Percentiles rank a stretch among this genome's conserved stretches.
Conservation (phyloP, 768 basidiomycete species). For the Hypsizygus marmoreus region DNA sequence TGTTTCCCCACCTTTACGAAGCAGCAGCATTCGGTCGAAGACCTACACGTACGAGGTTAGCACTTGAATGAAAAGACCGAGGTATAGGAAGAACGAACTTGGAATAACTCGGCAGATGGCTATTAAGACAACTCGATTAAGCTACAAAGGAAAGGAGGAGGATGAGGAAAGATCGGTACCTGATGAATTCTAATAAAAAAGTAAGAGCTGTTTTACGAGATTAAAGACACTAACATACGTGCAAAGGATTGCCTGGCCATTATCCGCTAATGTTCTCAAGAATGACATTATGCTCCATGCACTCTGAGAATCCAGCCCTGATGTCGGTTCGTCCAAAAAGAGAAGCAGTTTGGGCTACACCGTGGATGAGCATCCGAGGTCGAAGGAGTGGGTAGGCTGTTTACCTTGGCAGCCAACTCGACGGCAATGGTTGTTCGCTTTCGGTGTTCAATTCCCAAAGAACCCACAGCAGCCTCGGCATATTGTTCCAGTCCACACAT, state of each 20-base stretch:
- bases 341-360: slow-evolving; percentile 80
- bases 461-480: slow-evolving; percentile 68
- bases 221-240: slow-evolving; percentile 48
- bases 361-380: slow-evolving; percentile 20
- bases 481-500: slow-evolving; percentile 68
- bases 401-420: slow-evolving; percentile 83
- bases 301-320: slow-evolving; percentile 84
- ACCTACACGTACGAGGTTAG: slow-evolving; percentile 30
- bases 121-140: slow-evolving; percentile 30
- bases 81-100: slow-evolving; percentile 36
- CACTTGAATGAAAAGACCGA: neutral
- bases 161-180: slow-evolving; percentile 18
- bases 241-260: slow-evolving; percentile 90
- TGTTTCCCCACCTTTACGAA: slow-evolving; percentile 76
- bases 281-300: slow-evolving; percentile 84
- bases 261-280: slow-evolving; percentile 72
- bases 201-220: neutral
- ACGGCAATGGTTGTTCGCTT: slow-evolving; percentile 87
- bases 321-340: slow-evolving; percentile 89
- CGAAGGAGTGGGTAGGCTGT: slow-evolving; percentile 12
- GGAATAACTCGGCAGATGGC: slow-evolving; percentile 85
- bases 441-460: slow-evolving; percentile 66
- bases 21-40: slow-evolving; percentile 74
- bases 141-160: neutral
- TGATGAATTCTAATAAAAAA: slow-evolving; percentile 42